Evolutionary conservation across 2,329 filamentous ascomycete genomes (phyloP).

Genomic region (Aspergillus niger): DNA sequence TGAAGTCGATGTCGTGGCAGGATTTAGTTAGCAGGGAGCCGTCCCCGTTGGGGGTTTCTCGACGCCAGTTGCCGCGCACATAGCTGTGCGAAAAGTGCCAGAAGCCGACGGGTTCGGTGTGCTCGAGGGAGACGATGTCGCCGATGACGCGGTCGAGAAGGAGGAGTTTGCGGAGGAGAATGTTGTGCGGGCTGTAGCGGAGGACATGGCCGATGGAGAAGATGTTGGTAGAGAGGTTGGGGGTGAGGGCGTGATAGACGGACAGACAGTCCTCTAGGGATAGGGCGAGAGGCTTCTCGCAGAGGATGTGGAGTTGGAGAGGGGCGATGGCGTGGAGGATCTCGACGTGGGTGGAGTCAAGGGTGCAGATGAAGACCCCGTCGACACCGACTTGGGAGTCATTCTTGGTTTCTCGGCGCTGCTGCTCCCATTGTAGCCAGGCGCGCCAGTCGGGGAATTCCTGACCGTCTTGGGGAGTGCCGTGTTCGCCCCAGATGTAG

Average conservation of each 20-base stretch:
- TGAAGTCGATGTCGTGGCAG: slow-evolving; percentile 91
- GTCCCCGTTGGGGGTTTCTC: slow-evolving; percentile 72
- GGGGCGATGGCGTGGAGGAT: slow-evolving; percentile 74
- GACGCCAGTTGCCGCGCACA: slow-evolving; percentile 91
- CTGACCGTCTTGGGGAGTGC: slow-evolving; percentile 59
- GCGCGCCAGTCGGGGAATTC: slow-evolving; percentile 73
- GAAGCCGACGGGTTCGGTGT: slow-evolving; percentile 93
- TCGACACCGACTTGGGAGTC: slow-evolving; percentile 55
- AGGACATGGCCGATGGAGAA: slow-evolving; percentile 95
- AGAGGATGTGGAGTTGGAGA: slow-evolving; percentile 77
- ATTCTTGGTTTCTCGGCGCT: slow-evolving; percentile 52
- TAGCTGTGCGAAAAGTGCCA: slow-evolving; percentile 95
- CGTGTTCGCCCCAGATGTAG: slow-evolving; percentile 68
- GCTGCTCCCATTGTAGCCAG: slow-evolving; percentile 71
- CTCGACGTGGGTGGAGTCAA: slow-evolving; percentile 85
- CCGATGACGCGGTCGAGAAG: slow-evolving; percentile 76
- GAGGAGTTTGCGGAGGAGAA: slow-evolving; percentile 75
- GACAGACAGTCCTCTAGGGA: slow-evolving; percentile 74
- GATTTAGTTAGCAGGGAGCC: slow-evolving; percentile 85
- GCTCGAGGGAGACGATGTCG: slow-evolving; percentile 80
- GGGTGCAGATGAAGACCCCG: slow-evolving; percentile 70
- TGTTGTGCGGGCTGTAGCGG: slow-evolving; percentile 90
- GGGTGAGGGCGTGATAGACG: slow-evolving; percentile 56
- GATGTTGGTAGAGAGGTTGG: slow-evolving; percentile 50
- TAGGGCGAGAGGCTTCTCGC: slow-evolving; percentile 90